Evolutionary conservation across 768 basidiomycete genomes (phyloP).

Genomic region (Kwoniella shandongensis): DNA sequence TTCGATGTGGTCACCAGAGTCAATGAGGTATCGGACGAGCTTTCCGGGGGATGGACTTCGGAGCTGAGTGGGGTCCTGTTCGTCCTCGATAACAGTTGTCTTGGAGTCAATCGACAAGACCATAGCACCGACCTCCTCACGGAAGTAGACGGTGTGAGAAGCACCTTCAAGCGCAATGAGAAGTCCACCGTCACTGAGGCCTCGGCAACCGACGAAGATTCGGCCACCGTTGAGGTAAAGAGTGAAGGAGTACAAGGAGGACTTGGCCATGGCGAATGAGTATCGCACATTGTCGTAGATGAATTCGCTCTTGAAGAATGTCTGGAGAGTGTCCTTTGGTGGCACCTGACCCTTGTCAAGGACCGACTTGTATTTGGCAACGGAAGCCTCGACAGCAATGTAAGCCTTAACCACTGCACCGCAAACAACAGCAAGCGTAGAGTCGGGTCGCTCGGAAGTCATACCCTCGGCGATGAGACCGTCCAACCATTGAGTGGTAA

Average conservation of each 20-base stretch:
- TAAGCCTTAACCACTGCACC: constrained; percentile 95
- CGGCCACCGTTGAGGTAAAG: constrained; percentile 94
- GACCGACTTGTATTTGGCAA: constrained; percentile 88
- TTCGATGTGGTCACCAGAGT: constrained; percentile 94
- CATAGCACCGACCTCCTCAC: constrained; percentile 93
- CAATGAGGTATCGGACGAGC: constrained; percentile 87
- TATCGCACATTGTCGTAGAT: constrained; percentile 95
- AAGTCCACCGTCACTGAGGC: constrained; percentile 91
- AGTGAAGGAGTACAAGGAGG: constrained; percentile 84
- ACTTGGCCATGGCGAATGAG: constrained; percentile 90
- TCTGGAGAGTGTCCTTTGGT: constrained; percentile 88
- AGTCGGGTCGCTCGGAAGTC: constrained; percentile 93
- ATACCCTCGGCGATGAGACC: constrained; percentile 94
- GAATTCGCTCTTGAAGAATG: constrained; percentile 94
- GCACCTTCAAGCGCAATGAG: constrained; percentile 87
- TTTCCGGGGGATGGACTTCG: constrained; percentile 96
- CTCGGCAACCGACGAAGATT: constrained; percentile 85
- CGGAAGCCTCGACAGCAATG: constrained; percentile 82
- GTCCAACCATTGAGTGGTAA: constrained; percentile 98
- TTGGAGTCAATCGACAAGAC: constrained; percentile 86
- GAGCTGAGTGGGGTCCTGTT: constrained; percentile 97
- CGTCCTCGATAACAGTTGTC: constrained; percentile 97
- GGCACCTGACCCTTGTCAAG: constrained; percentile 99
- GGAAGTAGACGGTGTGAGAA: constrained; percentile 96
- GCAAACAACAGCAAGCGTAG: constrained; percentile 88